A percentile compares a stretch with the other conserved stretches of the same genome.
Evolutionary conservation across 1,139 yeast species (phyloP).

Genomic region (Diutina pseudorugosa): DNA sequence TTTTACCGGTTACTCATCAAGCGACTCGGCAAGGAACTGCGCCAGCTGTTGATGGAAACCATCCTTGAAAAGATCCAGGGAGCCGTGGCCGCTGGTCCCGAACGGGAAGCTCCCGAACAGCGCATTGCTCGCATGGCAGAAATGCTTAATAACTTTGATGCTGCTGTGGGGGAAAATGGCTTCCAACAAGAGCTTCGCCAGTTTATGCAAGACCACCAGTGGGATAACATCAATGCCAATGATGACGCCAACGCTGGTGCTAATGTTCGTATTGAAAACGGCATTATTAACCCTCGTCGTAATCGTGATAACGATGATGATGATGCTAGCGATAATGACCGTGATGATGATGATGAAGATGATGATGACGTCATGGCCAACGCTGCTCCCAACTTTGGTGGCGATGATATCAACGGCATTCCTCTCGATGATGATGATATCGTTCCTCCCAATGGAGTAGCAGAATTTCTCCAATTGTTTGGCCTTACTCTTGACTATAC

Average conservation of each 20-base stretch:
- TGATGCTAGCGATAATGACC: conserved; percentile 4
- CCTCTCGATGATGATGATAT: neutral
- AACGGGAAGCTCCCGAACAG: neutral
- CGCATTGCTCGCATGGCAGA: neutral
- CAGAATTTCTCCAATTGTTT: conserved; percentile 20
- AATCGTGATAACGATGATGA: neutral
- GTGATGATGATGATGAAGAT: conserved; percentile 6
- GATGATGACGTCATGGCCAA: conserved; percentile 7
- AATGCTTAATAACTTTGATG: conserved; percentile 4
- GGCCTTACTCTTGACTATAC: conserved; percentile 24
- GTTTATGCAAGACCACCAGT: neutral
- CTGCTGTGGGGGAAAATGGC: conserved; percentile 5
- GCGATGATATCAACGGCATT: neutral
- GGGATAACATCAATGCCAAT: neutral
- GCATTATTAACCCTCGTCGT: too few species aligned
- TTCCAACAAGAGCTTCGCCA: neutral
- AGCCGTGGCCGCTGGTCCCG: neutral
- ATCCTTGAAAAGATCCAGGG: conserved; percentile 11
- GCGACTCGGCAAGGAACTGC: conserved; percentile 47
- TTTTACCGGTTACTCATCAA: conserved; percentile 42
- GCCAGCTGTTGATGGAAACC: conserved; percentile 28
- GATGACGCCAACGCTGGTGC: too few species aligned
- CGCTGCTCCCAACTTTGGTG: neutral
- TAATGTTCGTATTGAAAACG: too few species aligned
- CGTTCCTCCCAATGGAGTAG: conserved; percentile 6